Conservation (phyloP, 768 basidiomycete genomes). For the Lactarius evosmus region DNA sequence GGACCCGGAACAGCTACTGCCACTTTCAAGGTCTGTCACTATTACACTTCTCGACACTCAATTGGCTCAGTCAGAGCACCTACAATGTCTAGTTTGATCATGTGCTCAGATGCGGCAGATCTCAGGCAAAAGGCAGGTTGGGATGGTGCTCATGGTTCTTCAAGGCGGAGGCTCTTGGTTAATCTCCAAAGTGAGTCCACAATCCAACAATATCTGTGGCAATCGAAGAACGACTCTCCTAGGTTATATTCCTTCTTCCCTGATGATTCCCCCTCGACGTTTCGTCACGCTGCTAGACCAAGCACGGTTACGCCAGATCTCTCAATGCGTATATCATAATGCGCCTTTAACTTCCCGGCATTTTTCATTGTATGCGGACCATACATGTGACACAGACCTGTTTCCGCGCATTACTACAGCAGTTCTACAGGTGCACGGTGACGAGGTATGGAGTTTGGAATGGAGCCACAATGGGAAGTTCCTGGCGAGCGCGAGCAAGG, state of each 20-base stretch:
- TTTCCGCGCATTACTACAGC: conserved; percentile 88
- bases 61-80: not conserved
- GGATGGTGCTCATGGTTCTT: conserved; percentile 84
- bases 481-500: conserved; percentile 86
- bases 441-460: conserved; percentile 94
- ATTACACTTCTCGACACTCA: conserved; percentile 9
- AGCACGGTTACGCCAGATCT: conserved; percentile 75
- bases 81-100: conserved; percentile 47
- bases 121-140: conserved; percentile 76
- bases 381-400: conserved; percentile 70
- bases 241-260: conserved; percentile 87
- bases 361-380: conserved; percentile 86
- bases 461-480: conserved; percentile 90
- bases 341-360: conserved; percentile 50
- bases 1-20: conserved; percentile 79
- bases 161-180: conserved; percentile 70
- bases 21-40: conserved; percentile 72
- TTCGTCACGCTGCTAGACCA: conserved; percentile 83
- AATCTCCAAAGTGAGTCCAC: conserved; percentile 71
- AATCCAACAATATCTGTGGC: not conserved
- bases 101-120: conserved; percentile 87
- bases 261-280: conserved; percentile 91
- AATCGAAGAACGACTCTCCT: conserved; percentile 4
- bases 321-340: conserved; percentile 86
- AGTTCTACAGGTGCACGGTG: conserved; percentile 78